These are phyloP conservation scores for Monosporozyma solicola DNA, from an alignment of 805 yeast species.

Conservation along the genomic window DNA sequence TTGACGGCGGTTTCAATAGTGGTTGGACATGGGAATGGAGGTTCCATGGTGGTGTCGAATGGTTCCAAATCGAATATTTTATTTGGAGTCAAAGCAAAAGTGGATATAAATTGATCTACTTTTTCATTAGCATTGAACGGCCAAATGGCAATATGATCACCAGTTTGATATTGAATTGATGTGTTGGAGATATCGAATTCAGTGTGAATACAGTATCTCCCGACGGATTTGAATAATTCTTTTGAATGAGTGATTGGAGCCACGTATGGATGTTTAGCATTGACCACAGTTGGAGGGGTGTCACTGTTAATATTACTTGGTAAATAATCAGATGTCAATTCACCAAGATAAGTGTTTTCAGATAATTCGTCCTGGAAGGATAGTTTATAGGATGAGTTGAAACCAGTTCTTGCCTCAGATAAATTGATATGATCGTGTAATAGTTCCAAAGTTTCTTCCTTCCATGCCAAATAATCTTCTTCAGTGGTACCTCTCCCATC, in stretches of 20 bases:
- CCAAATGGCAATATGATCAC: conserved; percentile 94
- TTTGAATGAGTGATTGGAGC: conserved; percentile 53
- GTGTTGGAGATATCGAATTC: conserved; percentile 76
- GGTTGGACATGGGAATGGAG: conserved; percentile 70
- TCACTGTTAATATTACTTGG: conserved; percentile 18
- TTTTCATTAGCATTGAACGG: conserved; percentile 80
- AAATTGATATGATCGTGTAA: conserved; percentile 51
- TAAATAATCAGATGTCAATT: conserved; percentile 57
- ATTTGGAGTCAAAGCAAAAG: conserved; percentile 50
- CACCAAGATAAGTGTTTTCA: conserved; percentile 62
- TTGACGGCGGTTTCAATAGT: conserved; percentile 83
- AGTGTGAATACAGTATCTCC: conserved; percentile 78
- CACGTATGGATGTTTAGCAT: conserved; percentile 54
- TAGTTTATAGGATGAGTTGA: conserved; percentile 57
- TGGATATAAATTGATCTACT: conserved; percentile 53
- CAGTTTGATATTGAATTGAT: conserved; percentile 79
- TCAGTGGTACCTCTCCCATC: conserved; percentile 93
- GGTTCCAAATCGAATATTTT: conserved; percentile 55
- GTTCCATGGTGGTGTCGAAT: conserved; percentile 56
- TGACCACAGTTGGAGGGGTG: conserved; percentile 42
- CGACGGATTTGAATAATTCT: conserved; percentile 57
- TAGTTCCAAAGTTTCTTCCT: conserved; percentile 60
- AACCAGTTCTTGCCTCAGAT: conserved; percentile 39
- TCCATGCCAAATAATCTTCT: conserved; percentile 92
- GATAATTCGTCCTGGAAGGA: conserved; percentile 33